A percentile compares a stretch with the other conserved stretches of the same genome.
These are phyloP conservation scores for Fusarium musae DNA, from an alignment of 2,329 filamentous ascomycete species.

Conservation along the genomic window DNA sequence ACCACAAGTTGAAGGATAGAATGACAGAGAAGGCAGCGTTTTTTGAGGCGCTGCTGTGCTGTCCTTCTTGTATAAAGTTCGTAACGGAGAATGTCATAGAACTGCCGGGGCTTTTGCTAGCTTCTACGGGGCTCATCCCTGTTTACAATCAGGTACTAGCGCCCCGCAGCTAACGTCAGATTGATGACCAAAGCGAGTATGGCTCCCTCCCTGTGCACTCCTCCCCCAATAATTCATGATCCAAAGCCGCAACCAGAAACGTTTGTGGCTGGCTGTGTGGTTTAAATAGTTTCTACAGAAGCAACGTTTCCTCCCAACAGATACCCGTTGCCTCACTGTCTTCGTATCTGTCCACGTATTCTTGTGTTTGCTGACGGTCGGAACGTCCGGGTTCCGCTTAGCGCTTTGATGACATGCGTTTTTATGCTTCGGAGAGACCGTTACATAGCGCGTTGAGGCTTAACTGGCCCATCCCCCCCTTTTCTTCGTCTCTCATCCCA, in stretches of 20 bases:
- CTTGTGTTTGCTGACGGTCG: not conserved
- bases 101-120: constrained; percentile 11
- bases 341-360: not conserved
- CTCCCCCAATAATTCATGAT: not conserved
- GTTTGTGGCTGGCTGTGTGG: not conserved
- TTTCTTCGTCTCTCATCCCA: constrained; percentile 5
- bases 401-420: constrained; percentile 13
- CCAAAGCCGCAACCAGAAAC: not conserved
- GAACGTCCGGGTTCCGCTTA: constrained; percentile 15
- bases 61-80: constrained; percentile 27
- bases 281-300: not conserved
- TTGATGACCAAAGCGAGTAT: constrained; percentile 15
- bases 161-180: constrained; percentile 15
- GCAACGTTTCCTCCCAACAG: not conserved
- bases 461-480: constrained; percentile 7
- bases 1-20: not conserved
- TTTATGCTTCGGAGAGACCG: constrained; percentile 17
- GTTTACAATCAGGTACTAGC: constrained; percentile 20
- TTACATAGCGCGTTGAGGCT: constrained; percentile 24
- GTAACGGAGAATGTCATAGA: constrained; percentile 3
- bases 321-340: not conserved
- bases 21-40: not conserved
- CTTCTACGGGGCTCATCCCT: constrained; percentile 9
- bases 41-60: not conserved
- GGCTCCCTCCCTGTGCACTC: not conserved